Evolutionary conservation across 805 yeast species (phyloP).

Genomic region (Lachancea lanzarotensis): DNA sequence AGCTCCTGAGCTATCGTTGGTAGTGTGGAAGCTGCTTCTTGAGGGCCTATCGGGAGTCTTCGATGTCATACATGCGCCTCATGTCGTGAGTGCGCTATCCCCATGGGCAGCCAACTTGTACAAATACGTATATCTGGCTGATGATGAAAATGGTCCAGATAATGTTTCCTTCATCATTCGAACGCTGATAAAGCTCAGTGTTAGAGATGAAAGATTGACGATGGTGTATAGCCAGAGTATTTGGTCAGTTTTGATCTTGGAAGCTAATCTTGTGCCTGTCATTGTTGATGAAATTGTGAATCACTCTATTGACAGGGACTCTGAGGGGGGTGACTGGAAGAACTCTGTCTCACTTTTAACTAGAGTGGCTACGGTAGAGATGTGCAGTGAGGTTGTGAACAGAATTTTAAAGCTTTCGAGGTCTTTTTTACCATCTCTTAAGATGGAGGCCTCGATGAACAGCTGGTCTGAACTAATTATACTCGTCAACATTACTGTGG

Average conservation of each 20-base stretch:
- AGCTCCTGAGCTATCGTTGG: conserved; percentile 54
- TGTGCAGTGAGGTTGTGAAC: conserved; percentile 57
- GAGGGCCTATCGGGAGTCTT: conserved; percentile 22
- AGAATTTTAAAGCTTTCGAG: conserved; percentile 51
- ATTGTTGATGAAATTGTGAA: conserved; percentile 69
- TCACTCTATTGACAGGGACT: conserved; percentile 67
- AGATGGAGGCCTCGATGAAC: conserved; percentile 40
- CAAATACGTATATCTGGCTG: conserved; percentile 46
- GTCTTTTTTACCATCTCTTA: conserved; percentile 39
- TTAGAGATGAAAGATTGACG: conserved; percentile 41
- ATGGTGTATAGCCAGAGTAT: conserved; percentile 51
- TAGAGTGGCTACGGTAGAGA: conserved; percentile 61
- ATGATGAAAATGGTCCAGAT: conserved; percentile 54
- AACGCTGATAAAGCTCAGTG: conserved; percentile 53
- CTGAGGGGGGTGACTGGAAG: conserved; percentile 67
- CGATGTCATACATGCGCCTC: conserved; percentile 20
- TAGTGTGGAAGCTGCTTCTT: conserved; percentile 36
- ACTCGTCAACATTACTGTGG: conserved; percentile 54
- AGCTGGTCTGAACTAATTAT: conserved; percentile 68
- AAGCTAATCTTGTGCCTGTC: conserved; percentile 49
- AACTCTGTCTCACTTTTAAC: conserved; percentile 57
- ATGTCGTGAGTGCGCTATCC: conserved; percentile 33
- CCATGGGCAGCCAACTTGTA: conserved; percentile 74
- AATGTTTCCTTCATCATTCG: conserved; percentile 55
- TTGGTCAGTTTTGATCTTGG: conserved; percentile 62